Base-by-base conservation (phyloP, 495 filamentous ascomycete genomes). In the Hypomontagnella submonticulosa region DNA sequence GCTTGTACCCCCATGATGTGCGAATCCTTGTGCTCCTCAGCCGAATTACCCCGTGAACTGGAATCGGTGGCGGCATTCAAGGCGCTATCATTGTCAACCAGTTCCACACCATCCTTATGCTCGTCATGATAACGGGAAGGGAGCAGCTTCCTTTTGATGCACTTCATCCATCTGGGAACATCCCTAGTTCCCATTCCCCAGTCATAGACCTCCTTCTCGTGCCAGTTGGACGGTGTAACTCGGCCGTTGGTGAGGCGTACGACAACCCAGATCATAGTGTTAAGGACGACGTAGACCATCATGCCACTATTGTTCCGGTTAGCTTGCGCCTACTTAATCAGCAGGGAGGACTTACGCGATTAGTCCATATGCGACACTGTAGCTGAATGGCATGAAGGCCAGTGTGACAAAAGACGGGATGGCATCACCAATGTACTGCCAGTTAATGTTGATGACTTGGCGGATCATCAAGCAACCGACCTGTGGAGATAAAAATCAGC, bases 381-480 rank as follows among this genome's bases (percentile, higher is more conserved):
- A 92, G 42, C 87, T 92, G 76, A 92, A 91, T 0, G 90, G 91
- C 84, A 95, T 93, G 65, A 91, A 82, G 37, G 86, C 84, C 56
- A 95, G 83, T 0, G 91, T 92, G 20, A 93, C 79, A 73, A 95
- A 93, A 0, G 91, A 91, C 0, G 91, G 91, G 11, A 93, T 81
- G 3, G 89, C 90, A 65, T 95, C 91, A 43, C 83, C 82, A 32
- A 84, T 81, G 57, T 83, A 86, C 4, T 69, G 64, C 84, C 82
- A 85, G 66, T 85, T 85, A 58, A 85, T 76, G 32, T 75, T 74
- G 43, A 76, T 80, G 41, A 85, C 78, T 71, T 85, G 83, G 4
- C 83, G 77, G 57, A 85, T 82, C 83, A 85, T 85, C 69, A 85
- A 64, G 40, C 80, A 84, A 3, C 83, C 83, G 10, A 85, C 80